Conservation (phyloP, 2,329 filamentous ascomycete species). For the Pseudogymnoascus sp. region DNA sequence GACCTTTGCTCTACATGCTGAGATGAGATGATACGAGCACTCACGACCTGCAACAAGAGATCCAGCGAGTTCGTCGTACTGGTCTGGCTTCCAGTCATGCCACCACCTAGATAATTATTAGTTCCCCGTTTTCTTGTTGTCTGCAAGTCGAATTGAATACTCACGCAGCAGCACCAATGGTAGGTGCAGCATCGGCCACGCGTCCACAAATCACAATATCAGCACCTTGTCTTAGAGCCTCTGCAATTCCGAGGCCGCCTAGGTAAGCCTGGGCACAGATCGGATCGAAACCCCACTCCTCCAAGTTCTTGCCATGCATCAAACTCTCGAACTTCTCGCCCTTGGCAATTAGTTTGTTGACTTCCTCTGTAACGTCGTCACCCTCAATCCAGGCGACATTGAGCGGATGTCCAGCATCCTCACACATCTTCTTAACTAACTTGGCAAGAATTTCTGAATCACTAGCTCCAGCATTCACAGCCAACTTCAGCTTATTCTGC, state of each 20-base stretch:
- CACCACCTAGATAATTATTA: constrained; percentile 26
- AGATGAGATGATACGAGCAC: background rate
- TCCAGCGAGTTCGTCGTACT: constrained; percentile 33
- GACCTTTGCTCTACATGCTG: background rate
- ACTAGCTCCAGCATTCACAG: constrained; percentile 48
- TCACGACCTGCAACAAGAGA: constrained; percentile 26
- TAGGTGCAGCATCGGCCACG: constrained; percentile 36
- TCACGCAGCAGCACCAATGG: constrained; percentile 33
- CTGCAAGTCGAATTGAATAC: background rate
- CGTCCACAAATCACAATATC: constrained; percentile 39
- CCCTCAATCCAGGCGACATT: constrained; percentile 31
- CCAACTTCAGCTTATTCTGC: constrained; percentile 41
- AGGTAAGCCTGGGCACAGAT: constrained; percentile 26
- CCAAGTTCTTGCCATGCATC: constrained; percentile 11
- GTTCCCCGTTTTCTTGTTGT: background rate
- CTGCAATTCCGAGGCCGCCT: constrained; percentile 34
- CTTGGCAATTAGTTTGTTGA: background rate
- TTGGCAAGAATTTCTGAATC: constrained; percentile 40
- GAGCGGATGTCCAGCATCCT: constrained; percentile 11
- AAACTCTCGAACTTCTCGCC: constrained; percentile 14
- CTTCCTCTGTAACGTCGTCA: constrained; percentile 26
- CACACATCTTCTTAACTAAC: constrained; percentile 7
- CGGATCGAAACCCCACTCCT: constrained; percentile 21
- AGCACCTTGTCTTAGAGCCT: constrained; percentile 30
- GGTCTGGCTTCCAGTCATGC: constrained; percentile 35